phyloP scores from a whole-genome alignment of 768 basidiomycete species.

The Suillus brevipes region DNA sequence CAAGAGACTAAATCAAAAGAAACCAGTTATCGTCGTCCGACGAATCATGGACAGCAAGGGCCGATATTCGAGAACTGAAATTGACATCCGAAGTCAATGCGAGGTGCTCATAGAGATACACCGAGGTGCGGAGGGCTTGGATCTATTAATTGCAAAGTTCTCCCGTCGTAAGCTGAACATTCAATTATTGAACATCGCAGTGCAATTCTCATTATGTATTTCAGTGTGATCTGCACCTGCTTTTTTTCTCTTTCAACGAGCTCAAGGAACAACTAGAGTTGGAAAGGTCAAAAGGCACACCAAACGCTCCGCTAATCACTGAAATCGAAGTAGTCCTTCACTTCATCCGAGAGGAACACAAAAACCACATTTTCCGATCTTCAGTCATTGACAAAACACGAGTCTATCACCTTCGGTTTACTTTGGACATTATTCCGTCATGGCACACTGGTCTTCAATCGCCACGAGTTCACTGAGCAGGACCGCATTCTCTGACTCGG shows the following conservation, averaged over 20 bases:
- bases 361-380: neutral
- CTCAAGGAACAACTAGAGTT: neutral
- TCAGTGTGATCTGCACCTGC: neutral
- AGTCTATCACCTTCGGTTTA: neutral
- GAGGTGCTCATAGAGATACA: neutral
- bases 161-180: neutral
- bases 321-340: neutral
- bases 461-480: neutral
- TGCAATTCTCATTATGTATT: neutral
- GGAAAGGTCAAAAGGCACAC: neutral
- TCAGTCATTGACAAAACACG: neutral
- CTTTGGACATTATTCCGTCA: neutral
- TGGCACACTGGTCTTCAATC: neutral
- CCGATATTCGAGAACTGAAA: neutral
- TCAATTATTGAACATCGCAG: neutral
- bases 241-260: slow-evolving; percentile 1
- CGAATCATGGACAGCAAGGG: neutral
- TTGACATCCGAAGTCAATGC: neutral
- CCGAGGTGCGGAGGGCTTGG: neutral
- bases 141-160: neutral
- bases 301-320: neutral
- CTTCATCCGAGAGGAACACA: neutral
- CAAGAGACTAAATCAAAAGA: neutral
- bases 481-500: neutral
- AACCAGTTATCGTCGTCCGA: neutral